These are phyloP conservation scores for Globisporangium cystogenes DNA, from an alignment of 352 stramenopile genomes.

Conservation along the genomic window DNA sequence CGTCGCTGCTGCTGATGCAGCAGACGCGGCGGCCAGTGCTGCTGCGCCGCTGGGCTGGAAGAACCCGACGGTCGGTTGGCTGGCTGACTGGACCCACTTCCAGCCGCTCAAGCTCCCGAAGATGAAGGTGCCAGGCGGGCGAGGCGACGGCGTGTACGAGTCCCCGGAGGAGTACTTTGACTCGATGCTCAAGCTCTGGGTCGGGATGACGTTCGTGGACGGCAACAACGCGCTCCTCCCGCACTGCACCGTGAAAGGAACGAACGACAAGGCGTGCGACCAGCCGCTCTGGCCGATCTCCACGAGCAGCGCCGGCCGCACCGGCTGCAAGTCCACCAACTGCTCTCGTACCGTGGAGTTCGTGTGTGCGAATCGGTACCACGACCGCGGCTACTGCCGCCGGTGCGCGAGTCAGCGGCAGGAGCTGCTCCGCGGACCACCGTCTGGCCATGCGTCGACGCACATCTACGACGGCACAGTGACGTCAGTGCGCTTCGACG, in stretches of 20 bases:
- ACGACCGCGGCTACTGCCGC: slow-evolving; percentile 57
- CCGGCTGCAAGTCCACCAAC: slow-evolving; percentile 39
- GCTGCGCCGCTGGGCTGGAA: slow-evolving; percentile 35
- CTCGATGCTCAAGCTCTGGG: slow-evolving; percentile 70
- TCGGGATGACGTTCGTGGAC: slow-evolving; percentile 87
- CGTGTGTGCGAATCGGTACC: slow-evolving; percentile 49
- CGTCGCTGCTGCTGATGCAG: not conserved
- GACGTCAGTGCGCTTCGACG: slow-evolving; percentile 42
- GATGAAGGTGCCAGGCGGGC: slow-evolving; percentile 53
- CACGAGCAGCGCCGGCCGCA: slow-evolving; percentile 4
- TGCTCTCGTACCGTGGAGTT: slow-evolving; percentile 50
- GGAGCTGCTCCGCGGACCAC: slow-evolving; percentile 42
- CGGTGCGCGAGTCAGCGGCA: slow-evolving; percentile 45
- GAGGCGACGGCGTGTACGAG: slow-evolving; percentile 58
- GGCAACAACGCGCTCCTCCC: slow-evolving; percentile 78
- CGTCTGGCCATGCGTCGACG: slow-evolving; percentile 56
- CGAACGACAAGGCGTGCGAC: slow-evolving; percentile 54
- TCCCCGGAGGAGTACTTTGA: slow-evolving; percentile 73
- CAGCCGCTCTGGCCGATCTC: slow-evolving; percentile 61
- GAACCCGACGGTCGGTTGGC: slow-evolving; percentile 63
- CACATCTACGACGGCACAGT: slow-evolving; percentile 78
- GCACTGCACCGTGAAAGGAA: slow-evolving; percentile 45
- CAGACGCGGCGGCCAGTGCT: not conserved
- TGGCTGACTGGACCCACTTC: slow-evolving; percentile 66
- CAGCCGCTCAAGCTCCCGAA: slow-evolving; percentile 58